These are phyloP conservation scores for Euclidium syriacum DNA, from an alignment of 345 rosid genomes.

Conservation along the genomic window DNA sequence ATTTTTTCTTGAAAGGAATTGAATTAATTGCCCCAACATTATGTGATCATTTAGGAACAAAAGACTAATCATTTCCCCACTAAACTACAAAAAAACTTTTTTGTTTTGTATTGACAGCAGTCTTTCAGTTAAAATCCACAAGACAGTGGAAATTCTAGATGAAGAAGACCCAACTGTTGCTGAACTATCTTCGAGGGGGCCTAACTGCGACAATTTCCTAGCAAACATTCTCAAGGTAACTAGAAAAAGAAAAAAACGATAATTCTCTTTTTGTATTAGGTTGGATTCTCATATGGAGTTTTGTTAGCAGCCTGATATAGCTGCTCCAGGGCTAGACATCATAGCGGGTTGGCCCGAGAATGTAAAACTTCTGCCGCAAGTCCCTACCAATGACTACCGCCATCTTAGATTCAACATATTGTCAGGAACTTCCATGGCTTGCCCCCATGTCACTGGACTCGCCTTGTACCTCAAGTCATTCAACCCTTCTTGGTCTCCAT, in stretches of 20 bases:
- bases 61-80: background rate
- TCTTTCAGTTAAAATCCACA: conserved; percentile 4
- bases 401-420: conserved; percentile 29
- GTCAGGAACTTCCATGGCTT: conserved; percentile 59
- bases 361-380: background rate
- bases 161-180: conserved; percentile 8
- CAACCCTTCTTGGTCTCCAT: conserved; percentile 47
- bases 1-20: no score
- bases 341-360: conserved; percentile 24
- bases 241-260: no score
- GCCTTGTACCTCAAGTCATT: conserved; percentile 47
- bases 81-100: background rate
- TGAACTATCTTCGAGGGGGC: conserved; percentile 12
- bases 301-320: conserved; percentile 19
- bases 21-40: no score
- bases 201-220: background rate
- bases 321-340: conserved; percentile 28
- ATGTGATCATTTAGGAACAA: background rate
- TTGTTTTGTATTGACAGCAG: background rate
- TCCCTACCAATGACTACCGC: conserved; percentile 23
- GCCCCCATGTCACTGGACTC: conserved; percentile 45
- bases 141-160: background rate
- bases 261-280: background rate
- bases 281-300: background rate
- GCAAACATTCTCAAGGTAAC: conserved; percentile 24